These are phyloP conservation scores for Chlamydomonas sphaeroides DNA, from an alignment of 139 green algal genomes.

Conservation along the genomic window DNA sequence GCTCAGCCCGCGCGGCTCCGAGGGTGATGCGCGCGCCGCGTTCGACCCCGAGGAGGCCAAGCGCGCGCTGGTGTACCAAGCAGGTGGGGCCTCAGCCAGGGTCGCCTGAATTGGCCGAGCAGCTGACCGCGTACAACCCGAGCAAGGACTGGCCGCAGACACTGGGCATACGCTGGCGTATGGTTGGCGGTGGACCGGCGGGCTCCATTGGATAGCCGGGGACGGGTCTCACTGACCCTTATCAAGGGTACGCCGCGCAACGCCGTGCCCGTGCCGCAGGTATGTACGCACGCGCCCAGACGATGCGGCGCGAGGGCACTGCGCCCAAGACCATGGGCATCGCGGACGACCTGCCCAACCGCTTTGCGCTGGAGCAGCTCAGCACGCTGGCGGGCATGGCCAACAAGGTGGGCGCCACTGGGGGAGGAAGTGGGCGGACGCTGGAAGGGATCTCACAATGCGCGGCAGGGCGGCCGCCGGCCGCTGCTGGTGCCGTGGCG, in stretches of 20 bases:
- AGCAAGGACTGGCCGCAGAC: no score
- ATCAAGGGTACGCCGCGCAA: no score
- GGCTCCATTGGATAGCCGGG: no score
- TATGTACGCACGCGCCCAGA: constrained; percentile 57
- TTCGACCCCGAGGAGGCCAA: constrained; percentile 54
- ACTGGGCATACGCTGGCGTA: no score
- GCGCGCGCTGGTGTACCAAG: constrained; percentile 66
- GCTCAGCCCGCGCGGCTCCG: constrained; percentile 65
- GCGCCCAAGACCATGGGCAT: constrained; percentile 62
- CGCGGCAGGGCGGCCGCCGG: no score
- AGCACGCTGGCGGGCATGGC: constrained; percentile 83
- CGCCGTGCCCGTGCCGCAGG: constrained; percentile 7
- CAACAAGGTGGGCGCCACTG: constrained; percentile 64
- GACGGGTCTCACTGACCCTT: no score
- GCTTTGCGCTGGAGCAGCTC: constrained; percentile 85
- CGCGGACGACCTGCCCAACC: constrained; percentile 79
- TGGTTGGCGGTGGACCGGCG: no score
- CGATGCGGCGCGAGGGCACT: constrained; percentile 57
- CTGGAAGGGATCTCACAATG: no score
- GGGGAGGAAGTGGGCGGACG: background rate
- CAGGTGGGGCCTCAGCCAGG: constrained; percentile 25
- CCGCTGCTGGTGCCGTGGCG: no score
- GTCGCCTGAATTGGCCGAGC: no score
- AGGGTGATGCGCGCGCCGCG: constrained; percentile 17
- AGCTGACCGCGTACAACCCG: no score